These are phyloP conservation scores for Marasmius tenuissimus DNA, from an alignment of 1,284 basidiomycete species.

Conservation along the genomic window DNA sequence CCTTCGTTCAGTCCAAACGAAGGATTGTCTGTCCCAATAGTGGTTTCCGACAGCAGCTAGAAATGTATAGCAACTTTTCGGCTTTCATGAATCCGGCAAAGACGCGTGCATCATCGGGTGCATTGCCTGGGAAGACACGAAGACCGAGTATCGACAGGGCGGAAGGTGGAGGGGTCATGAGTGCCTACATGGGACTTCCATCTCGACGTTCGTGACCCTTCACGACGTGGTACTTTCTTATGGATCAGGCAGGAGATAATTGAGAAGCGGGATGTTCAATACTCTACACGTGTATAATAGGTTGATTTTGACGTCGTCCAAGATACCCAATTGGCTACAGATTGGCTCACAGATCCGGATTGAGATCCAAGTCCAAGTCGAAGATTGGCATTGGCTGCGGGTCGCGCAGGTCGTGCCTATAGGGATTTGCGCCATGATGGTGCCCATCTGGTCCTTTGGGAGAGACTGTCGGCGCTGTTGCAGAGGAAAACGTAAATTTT, in stretches of 20 bases:
- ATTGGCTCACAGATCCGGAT: not conserved
- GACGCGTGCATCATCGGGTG: not conserved
- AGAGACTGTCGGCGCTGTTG: conserved; percentile 55
- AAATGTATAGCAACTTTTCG: conserved; percentile 14
- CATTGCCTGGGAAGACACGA: not conserved
- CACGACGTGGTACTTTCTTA: no score
- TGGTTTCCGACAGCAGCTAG: conserved; percentile 65
- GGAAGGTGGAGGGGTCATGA: not conserved
- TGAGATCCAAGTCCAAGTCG: conserved; percentile 12
- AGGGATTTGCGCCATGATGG: conserved; percentile 60
- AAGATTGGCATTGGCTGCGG: conserved; percentile 6
- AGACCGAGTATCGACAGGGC: not conserved
- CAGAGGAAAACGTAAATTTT: conserved; percentile 1
- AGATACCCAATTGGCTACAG: not conserved
- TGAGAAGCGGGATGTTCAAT: no score
- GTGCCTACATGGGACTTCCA: no score
- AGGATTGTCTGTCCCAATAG: conserved; percentile 61
- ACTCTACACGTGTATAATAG: no score
- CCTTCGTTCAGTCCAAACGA: conserved; percentile 55
- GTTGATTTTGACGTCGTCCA: no score
- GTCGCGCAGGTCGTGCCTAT: conserved; percentile 35
- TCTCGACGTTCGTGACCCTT: no score
- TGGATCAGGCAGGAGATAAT: no score
- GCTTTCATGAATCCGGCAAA: conserved; percentile 19
- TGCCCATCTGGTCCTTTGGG: conserved; percentile 49